Evolutionary conservation across 2,329 filamentous ascomycete species (phyloP).

Genomic region (Fusarium sp.): DNA sequence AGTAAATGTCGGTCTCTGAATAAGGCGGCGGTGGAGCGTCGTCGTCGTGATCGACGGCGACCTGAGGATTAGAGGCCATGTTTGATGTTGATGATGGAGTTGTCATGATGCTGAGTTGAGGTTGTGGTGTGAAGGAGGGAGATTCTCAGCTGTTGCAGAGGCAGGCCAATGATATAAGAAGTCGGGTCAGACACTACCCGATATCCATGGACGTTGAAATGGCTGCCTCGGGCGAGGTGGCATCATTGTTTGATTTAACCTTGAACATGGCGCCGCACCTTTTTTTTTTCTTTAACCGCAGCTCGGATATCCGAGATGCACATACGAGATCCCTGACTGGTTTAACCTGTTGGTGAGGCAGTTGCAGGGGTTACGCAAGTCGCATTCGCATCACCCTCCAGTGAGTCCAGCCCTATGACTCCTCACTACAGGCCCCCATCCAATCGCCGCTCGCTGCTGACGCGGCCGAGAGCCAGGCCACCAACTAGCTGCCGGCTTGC

Average conservation of each 20-base stretch:
- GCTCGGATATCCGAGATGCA: conserved; percentile 2
- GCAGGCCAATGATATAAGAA: neutral
- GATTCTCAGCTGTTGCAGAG: neutral
- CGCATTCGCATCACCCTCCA: conserved; percentile 23
- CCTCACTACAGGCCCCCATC: conserved; percentile 14
- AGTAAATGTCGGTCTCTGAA: conserved; percentile 68
- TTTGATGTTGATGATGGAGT: conserved; percentile 20
- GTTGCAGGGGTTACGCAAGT: conserved; percentile 35
- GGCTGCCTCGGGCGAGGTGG: conserved; percentile 3
- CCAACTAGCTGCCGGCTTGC: conserved; percentile 13
- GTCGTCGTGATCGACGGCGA: conserved; percentile 46
- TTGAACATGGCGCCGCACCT: neutral
- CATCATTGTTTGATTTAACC: conserved; percentile 24
- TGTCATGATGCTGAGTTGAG: conserved; percentile 29
- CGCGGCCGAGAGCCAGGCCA: conserved; percentile 36
- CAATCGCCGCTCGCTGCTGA: conserved; percentile 36
- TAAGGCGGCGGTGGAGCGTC: conserved; percentile 68
- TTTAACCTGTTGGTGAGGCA: too few species aligned
- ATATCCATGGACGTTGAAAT: neutral
- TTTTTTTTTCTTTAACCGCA: neutral
- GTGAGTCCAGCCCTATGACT: conserved; percentile 39
- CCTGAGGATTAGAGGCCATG: conserved; percentile 23
- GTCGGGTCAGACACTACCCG: neutral
- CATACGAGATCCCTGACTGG: too few species aligned
- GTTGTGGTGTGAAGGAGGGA: neutral